Evolutionary conservation across 176 grass and related monocot species (phyloP).

Genomic region (Poa pratensis): DNA sequence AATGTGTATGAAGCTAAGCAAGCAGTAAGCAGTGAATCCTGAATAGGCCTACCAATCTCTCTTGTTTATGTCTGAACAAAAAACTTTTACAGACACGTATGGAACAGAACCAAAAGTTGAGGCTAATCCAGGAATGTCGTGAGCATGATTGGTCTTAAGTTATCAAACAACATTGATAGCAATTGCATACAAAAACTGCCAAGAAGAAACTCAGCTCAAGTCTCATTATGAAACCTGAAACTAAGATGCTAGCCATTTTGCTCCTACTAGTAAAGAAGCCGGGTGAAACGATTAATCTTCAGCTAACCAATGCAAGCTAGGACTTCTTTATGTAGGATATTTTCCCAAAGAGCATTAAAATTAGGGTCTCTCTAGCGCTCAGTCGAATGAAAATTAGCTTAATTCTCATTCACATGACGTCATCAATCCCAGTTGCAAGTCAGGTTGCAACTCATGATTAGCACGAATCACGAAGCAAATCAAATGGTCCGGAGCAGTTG

Average conservation of each 20-base stretch:
- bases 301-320: background rate
- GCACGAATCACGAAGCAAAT: too few species aligned
- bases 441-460: too few species aligned
- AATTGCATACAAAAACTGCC: slow-evolving; percentile 4
- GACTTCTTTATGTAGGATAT: slow-evolving; percentile 17
- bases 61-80: slow-evolving; percentile 9
- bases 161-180: background rate
- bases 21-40: background rate
- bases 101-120: slow-evolving; percentile 18
- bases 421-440: too few species aligned
- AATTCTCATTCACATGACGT: too few species aligned
- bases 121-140: background rate
- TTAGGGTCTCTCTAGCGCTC: too few species aligned
- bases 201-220: slow-evolving; percentile 9
- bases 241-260: background rate
- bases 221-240: background rate
- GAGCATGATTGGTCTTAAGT: background rate
- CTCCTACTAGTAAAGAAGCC: background rate
- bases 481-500: too few species aligned
- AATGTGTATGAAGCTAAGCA: slow-evolving; percentile 35
- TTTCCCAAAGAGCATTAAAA: background rate
- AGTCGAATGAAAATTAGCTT: too few species aligned
- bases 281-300: background rate
- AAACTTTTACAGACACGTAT: background rate
- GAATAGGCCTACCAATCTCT: slow-evolving; percentile 1